Percentiles rank a stretch among this genome's conserved stretches.
These are phyloP conservation scores for Xylariaceae sp. DNA, from an alignment of 2,329 filamentous ascomycete genomes.

Conservation along the genomic window DNA sequence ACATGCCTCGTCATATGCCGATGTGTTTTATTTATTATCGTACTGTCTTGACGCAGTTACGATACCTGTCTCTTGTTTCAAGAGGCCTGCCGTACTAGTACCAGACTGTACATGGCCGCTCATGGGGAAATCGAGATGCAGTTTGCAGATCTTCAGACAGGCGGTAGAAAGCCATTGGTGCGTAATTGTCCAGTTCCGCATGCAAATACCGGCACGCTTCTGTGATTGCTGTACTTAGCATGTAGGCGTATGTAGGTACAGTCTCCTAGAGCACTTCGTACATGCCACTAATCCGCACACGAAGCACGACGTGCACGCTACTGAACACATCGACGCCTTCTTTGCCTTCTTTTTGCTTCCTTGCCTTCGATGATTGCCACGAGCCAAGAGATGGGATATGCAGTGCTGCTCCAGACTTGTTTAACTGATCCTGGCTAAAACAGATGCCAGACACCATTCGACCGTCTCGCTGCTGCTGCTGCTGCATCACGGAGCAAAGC, in stretches of 20 bases:
- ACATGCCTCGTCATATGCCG: too few relatives aligned
- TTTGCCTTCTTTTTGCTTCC: too few relatives aligned
- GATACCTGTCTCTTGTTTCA: neutral
- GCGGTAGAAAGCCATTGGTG: slow-evolving; percentile 9
- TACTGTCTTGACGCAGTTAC: too few relatives aligned
- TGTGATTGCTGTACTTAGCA: neutral
- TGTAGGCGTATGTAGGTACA: neutral
- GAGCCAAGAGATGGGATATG: neutral
- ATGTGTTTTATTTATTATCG: too few relatives aligned
- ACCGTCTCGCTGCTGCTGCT: neutral
- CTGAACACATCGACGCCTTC: neutral
- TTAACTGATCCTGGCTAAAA: neutral
- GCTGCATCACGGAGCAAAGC: slow-evolving; percentile 10
- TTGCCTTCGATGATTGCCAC: neutral
- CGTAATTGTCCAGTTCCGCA: slow-evolving; percentile 9
- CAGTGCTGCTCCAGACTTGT: neutral
- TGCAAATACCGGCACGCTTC: slow-evolving; percentile 1
- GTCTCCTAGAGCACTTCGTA: neutral
- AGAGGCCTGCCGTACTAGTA: neutral
- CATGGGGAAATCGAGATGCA: slow-evolving; percentile 2
- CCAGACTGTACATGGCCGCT: neutral
- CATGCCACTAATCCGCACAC: neutral
- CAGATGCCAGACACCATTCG: neutral
- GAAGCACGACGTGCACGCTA: neutral
- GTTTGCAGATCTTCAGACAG: slow-evolving; percentile 15